Evolutionary conservation across 805 yeast species (phyloP).

Genomic region (Lipomyces spencermartinsiae): DNA sequence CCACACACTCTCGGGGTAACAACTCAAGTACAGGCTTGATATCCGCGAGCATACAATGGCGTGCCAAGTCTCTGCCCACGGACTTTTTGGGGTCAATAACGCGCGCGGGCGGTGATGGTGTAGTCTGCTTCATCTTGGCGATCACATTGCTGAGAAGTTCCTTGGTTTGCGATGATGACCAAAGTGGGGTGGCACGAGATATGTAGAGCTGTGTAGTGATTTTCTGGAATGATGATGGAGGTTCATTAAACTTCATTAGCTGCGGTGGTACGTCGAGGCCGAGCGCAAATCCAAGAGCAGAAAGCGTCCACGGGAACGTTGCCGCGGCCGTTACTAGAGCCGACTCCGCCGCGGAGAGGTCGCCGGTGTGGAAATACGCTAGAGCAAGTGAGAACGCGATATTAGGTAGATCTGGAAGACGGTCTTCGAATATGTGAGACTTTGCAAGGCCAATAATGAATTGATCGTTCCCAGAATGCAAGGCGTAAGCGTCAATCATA

Average conservation of each 20-base stretch:
- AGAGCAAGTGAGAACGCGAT: slow-evolving; percentile 68
- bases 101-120: slow-evolving; percentile 21
- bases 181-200: slow-evolving; percentile 37
- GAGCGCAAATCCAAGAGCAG: slow-evolving; percentile 56
- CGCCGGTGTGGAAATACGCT: slow-evolving; percentile 56
- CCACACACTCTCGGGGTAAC: slow-evolving; percentile 37
- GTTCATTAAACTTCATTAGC: slow-evolving; percentile 26
- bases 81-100: slow-evolving; percentile 15
- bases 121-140: slow-evolving; percentile 10
- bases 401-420: slow-evolving; percentile 75
- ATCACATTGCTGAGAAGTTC: slow-evolving; percentile 26
- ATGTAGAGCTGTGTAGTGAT: slow-evolving; percentile 37
- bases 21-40: slow-evolving; percentile 35
- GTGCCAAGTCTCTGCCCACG: slow-evolving; percentile 36
- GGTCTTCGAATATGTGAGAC: slow-evolving; percentile 62
- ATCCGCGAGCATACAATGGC: slow-evolving; percentile 41
- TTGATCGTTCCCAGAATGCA: slow-evolving; percentile 66
- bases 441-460: slow-evolving; percentile 66
- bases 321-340: slow-evolving; percentile 59
- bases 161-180: slow-evolving; percentile 37
- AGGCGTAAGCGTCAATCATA: slow-evolving; percentile 79
- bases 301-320: slow-evolving; percentile 64
- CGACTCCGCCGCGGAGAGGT: slow-evolving; percentile 53
- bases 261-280: slow-evolving; percentile 39
- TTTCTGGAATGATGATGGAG: slow-evolving; percentile 36